Evolutionary conservation across 768 basidiomycete species (phyloP).

Genomic region (Leucocoprinus birnbaumii): DNA sequence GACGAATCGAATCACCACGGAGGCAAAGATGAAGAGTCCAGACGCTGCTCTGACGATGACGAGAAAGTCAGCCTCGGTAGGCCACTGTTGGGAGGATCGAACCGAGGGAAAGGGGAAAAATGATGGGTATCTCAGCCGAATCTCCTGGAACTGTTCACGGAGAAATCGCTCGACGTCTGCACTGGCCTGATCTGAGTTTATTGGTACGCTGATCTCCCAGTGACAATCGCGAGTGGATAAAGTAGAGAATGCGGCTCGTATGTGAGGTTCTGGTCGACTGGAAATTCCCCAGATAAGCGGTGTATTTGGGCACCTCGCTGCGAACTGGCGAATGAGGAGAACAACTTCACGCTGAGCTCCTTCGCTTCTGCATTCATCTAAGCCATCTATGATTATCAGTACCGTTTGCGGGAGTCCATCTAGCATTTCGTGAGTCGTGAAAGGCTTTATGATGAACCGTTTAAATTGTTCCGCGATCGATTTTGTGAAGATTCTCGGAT

Average conservation of each 20-base stretch:
- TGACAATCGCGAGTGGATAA: neutral
- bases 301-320: neutral
- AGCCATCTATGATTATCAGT: constrained; percentile 20
- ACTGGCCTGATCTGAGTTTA: constrained; percentile 11
- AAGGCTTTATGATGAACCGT: constrained; percentile 13
- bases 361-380: constrained; percentile 23
- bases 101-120: neutral
- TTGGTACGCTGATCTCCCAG: constrained; percentile 3
- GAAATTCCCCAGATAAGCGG: constrained; percentile 23
- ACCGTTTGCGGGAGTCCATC: neutral
- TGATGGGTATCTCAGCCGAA: constrained; percentile 2
- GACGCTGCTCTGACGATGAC: constrained; percentile 17
- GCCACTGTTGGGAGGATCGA: constrained; percentile 18
- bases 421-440: neutral
- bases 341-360: constrained; percentile 17
- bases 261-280: constrained; percentile 24
- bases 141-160: constrained; percentile 8
- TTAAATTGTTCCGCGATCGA: constrained; percentile 13
- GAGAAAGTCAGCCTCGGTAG: constrained; percentile 8
- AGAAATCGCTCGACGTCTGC: constrained; percentile 18
- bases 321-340: constrained; percentile 1
- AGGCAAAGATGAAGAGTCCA: constrained; percentile 23
- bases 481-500: constrained; percentile 11
- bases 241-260: constrained; percentile 14
- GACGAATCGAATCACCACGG: constrained; percentile 20